Evolutionary conservation across 2,329 filamentous ascomycete genomes (phyloP).

Genomic region (Hypoxylon sp.): DNA sequence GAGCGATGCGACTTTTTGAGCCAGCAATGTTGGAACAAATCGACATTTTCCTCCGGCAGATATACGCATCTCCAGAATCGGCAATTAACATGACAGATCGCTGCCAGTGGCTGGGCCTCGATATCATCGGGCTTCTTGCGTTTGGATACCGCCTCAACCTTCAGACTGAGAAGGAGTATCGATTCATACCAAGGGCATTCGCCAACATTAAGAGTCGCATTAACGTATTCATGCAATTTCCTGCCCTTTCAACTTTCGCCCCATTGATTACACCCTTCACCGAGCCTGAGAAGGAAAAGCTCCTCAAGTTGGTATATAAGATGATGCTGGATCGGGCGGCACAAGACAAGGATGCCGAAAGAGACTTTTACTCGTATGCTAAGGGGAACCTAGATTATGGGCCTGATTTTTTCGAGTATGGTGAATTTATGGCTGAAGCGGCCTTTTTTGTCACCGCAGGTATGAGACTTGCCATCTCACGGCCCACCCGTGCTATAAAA

Average conservation of each 20-base stretch:
- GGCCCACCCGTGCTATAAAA: too few relatives aligned
- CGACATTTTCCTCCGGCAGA: conserved; percentile 20
- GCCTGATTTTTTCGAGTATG: background rate
- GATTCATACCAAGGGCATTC: conserved; percentile 10
- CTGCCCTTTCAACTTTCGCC: background rate
- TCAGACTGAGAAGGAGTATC: conserved; percentile 18
- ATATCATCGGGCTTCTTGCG: conserved; percentile 26
- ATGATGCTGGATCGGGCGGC: background rate
- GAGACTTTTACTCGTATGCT: conserved; percentile 60
- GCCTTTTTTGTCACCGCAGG: conserved; percentile 27
- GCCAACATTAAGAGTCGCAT: background rate
- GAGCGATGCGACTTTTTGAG: conserved; percentile 29
- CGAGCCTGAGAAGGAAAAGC: too few relatives aligned
- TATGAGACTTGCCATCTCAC: conserved; percentile 1
- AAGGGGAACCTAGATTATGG: conserved; percentile 33
- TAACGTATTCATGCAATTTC: conserved; percentile 15
- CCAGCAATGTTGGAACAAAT: conserved; percentile 28
- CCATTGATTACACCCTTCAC: too few relatives aligned
- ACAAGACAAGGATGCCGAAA: conserved; percentile 43
- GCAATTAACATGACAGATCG: conserved; percentile 26
- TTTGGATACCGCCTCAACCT: conserved; percentile 24
- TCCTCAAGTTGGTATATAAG: background rate
- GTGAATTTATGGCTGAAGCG: conserved; percentile 31
- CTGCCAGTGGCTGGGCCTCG: conserved; percentile 12
- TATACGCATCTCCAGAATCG: background rate